These are phyloP conservation scores for Phyllosticta capitalensis DNA, from an alignment of 2,329 filamentous ascomycete genomes.

Conservation along the genomic window DNA sequence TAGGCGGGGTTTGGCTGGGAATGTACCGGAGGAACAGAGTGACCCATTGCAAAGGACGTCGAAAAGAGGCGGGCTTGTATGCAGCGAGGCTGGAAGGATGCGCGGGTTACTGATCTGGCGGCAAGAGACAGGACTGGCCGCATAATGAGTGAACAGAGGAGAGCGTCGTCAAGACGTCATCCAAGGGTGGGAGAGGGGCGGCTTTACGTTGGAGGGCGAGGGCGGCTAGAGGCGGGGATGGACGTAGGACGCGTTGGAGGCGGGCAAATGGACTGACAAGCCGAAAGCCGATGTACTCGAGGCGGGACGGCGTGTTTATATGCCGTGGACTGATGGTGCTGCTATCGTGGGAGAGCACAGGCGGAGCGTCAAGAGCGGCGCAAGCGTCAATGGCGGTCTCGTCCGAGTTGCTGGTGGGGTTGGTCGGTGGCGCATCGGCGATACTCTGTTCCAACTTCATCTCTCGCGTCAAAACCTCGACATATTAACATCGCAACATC, in stretches of 20 bases:
- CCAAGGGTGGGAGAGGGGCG: background rate
- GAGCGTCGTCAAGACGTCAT: background rate
- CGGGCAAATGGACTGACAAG: slow-evolving; percentile 4
- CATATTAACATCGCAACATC: background rate
- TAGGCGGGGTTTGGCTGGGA: too few species aligned
- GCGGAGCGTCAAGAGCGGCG: slow-evolving; percentile 10
- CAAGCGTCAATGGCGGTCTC: slow-evolving; percentile 11
- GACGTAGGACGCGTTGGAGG: background rate
- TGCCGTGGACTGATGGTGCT: background rate
- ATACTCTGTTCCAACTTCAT: background rate
- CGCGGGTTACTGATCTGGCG: slow-evolving; percentile 15
- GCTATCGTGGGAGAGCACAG: background rate
- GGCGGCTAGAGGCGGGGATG: background rate
- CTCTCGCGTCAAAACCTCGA: background rate
- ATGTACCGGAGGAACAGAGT: slow-evolving; percentile 32
- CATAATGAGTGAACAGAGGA: slow-evolving; percentile 10
- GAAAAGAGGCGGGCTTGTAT: slow-evolving; percentile 26
- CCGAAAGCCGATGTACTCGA: background rate
- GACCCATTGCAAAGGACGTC: slow-evolving; percentile 35
- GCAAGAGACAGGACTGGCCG: slow-evolving; percentile 13
- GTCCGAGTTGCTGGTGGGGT: slow-evolving; percentile 1
- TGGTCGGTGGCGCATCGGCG: background rate
- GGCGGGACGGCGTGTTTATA: slow-evolving; percentile 1
- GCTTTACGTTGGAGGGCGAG: background rate
- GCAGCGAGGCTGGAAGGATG: slow-evolving; percentile 21